Base-by-base conservation (phyloP, 2,329 filamentous ascomycete genomes). In the Aspergillus hiratsukae region DNA sequence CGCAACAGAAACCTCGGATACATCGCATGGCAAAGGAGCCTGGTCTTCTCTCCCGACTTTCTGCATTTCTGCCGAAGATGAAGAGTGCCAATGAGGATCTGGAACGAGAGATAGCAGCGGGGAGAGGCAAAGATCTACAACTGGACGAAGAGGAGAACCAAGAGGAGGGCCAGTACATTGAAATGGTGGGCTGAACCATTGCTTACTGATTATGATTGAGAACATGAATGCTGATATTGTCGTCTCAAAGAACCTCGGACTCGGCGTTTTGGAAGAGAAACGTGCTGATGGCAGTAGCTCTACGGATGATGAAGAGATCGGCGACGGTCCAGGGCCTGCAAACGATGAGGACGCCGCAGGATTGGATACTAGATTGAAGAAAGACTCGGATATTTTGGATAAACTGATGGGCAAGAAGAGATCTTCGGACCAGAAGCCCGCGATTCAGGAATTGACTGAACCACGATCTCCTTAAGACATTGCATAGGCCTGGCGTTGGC, bases 191-290 rank as follows among this genome's bases (percentile, higher is more conserved):
- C 58, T 46, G 10, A 29, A n/a, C 41, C 29, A 9, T 46, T 49
- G 56, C 46, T 48, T 31, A 2, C 37, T 31, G 29, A 9, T 48
- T 46, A 53, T 31, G 23, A n/a, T 48, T n/a, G 8, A 27, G 46
- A 27, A 1, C 40, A 28, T 35, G 19, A 11, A 37, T 11, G 28
- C 54, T 48, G 25, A 35, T 53, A 11, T 31, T 51, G 3, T 17
- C 8, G 49, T 52, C 40, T 57, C 48, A 43, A 76, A 76, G 74
- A 73, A 78, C 56, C 67, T 79, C 49, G 75, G 76, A 5, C 61
- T 79, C 10, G 76, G 76, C 9, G 76, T 79, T 5, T 62, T 79
- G 21, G 73, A 76, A 64, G 75, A 78, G 57, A 72, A 72, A 53
- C 65, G 61, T 14, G 59, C 61, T 19, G 57, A 62, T 8, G 58